Percentiles rank a stretch among this genome's conserved stretches.
phyloP scores from a whole-genome alignment of 768 basidiomycete species.

The Tricholoma flavovirens region DNA sequence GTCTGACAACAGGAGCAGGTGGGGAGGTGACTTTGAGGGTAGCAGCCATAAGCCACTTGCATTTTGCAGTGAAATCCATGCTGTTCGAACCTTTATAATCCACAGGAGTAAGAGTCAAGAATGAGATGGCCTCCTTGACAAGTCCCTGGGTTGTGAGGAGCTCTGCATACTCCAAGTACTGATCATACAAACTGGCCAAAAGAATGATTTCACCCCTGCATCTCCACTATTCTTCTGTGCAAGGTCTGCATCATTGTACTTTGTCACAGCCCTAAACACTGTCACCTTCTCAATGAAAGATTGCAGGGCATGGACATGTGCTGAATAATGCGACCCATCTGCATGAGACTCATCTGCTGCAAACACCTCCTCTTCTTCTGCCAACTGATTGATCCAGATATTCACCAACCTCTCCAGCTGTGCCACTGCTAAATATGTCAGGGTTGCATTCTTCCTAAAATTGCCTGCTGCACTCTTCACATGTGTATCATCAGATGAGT shows the following conservation, averaged over 20 bases:
- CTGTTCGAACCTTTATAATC: constrained; percentile 65
- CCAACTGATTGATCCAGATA: constrained; percentile 89
- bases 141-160: constrained; percentile 88
- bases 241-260: constrained; percentile 74
- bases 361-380: constrained; percentile 70
- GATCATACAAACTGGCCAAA: constrained; percentile 81
- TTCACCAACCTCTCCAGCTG: constrained; percentile 81
- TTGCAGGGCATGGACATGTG: constrained; percentile 82
- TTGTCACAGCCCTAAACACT: constrained; percentile 84
- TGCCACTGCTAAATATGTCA: constrained; percentile 91
- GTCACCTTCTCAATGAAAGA: constrained; percentile 96
- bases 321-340: constrained; percentile 60
- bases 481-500: constrained; percentile 43
- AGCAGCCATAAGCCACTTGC: constrained; percentile 34
- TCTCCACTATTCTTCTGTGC: constrained; percentile 29
- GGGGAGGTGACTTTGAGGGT: constrained; percentile 15
- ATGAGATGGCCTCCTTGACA: constrained; percentile 72
- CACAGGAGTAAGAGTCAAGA: constrained; percentile 71
- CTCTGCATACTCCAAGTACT: constrained; percentile 94
- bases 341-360: constrained; percentile 33
- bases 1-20: constrained; percentile 14
- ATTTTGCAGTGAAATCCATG: constrained; percentile 30
- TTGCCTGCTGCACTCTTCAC: constrained; percentile 36
- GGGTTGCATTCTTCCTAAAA: constrained; percentile 80
- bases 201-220: constrained; percentile 60